phyloP scores from a whole-genome alignment of 1,284 basidiomycete species.

The Boletellus deceptivus region DNA sequence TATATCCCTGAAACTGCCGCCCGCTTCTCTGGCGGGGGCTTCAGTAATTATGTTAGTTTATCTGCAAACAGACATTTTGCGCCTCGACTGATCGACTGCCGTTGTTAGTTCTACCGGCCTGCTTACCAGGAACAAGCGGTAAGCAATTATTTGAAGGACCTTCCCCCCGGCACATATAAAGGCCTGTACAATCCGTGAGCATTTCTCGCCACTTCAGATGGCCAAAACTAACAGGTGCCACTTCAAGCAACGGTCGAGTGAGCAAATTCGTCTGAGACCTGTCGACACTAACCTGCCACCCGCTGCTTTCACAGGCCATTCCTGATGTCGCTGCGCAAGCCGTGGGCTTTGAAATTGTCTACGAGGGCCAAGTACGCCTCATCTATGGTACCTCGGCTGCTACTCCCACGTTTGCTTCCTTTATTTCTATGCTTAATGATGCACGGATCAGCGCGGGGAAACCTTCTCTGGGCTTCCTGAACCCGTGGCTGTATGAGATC shows the following conservation, averaged over 20 bases:
- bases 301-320: slow-evolving; percentile 36
- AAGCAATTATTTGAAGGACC: slow-evolving; percentile 39
- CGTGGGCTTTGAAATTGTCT: slow-evolving; percentile 8
- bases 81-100: not conserved
- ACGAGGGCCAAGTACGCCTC: slow-evolving; percentile 41
- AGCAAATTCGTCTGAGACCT: slow-evolving; percentile 1
- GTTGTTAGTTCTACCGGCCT: slow-evolving; percentile 21
- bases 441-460: slow-evolving; percentile 45
- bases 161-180: slow-evolving; percentile 48
- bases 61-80: not conserved
- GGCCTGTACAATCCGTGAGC: slow-evolving; percentile 59
- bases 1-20: slow-evolving; percentile 56
- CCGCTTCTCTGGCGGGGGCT: slow-evolving; percentile 65
- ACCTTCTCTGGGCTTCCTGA: slow-evolving; percentile 55
- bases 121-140: slow-evolving; percentile 16
- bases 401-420: slow-evolving; percentile 20
- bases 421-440: slow-evolving; percentile 64
- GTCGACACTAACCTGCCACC: too few relatives aligned
- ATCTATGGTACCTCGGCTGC: too few relatives aligned
- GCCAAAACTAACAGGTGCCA: not conserved
- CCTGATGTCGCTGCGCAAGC: slow-evolving; percentile 64
- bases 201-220: not conserved
- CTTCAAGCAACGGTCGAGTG: slow-evolving; percentile 36
- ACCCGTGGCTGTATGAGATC: slow-evolving; percentile 52
- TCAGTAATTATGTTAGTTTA: slow-evolving; percentile 38